Percentiles rank a stretch among this genome's conserved stretches.
These are phyloP conservation scores for Lablab purpureus DNA, from an alignment of 306 rosid species.

Conservation along the genomic window DNA sequence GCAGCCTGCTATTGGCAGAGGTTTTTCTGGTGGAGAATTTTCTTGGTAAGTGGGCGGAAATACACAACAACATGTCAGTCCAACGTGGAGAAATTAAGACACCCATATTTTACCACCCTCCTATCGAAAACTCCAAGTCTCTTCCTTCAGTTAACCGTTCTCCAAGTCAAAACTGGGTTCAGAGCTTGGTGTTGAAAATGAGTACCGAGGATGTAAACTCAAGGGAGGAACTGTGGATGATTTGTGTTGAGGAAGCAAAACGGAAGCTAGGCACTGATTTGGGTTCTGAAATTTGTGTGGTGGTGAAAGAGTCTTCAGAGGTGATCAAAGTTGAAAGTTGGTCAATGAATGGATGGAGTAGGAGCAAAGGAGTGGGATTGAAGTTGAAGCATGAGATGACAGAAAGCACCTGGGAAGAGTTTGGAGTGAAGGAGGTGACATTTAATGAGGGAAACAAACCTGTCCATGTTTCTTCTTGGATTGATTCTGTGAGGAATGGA, in stretches of 20 bases:
- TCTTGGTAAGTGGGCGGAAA: constrained; percentile 63
- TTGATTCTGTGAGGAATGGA: constrained; percentile 47
- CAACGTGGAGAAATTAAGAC: constrained; percentile 23
- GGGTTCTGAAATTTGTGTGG: constrained; percentile 40
- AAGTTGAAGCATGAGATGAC: not conserved
- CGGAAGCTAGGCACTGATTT: constrained; percentile 38
- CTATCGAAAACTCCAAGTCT: not conserved
- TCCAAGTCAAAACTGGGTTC: constrained; percentile 38
- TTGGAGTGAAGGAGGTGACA: constrained; percentile 52
- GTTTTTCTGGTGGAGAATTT: constrained; percentile 51
- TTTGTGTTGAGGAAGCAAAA: constrained; percentile 59
- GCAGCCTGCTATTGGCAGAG: constrained; percentile 68
- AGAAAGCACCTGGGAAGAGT: constrained; percentile 50
- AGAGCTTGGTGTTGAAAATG: constrained; percentile 52
- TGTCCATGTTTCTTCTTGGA: constrained; percentile 58
- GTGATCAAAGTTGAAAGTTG: constrained; percentile 45
- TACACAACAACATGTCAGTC: constrained; percentile 45
- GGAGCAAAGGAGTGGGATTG: not conserved
- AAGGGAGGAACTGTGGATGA: not conserved
- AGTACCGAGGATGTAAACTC: not conserved
- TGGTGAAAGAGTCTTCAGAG: constrained; percentile 41
- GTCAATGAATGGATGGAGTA: not conserved
- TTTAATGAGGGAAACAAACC: constrained; percentile 56
- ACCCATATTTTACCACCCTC: constrained; percentile 51
- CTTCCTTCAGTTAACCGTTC: constrained; percentile 42